phyloP scores from a whole-genome alignment of 2,329 filamentous ascomycete genomes.

The Periglandula ipomoeae region DNA sequence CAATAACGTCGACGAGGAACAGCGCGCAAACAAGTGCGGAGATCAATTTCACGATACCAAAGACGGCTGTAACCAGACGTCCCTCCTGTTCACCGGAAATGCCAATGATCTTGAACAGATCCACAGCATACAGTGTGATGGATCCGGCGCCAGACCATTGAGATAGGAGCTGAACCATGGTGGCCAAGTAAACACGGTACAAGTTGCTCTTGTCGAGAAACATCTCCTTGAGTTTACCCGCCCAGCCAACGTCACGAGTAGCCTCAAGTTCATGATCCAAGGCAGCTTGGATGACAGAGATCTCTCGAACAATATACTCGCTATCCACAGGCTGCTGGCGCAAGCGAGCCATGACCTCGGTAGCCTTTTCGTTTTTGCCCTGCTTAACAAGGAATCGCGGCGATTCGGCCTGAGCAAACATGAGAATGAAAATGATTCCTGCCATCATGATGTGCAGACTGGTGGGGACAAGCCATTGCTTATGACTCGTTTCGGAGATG shows the following conservation, averaged over 20 bases:
- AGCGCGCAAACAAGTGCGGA: constrained; percentile 61
- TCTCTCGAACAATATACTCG: constrained; percentile 52
- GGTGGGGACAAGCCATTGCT: constrained; percentile 58
- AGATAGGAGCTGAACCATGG: constrained; percentile 59
- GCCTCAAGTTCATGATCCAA: constrained; percentile 65
- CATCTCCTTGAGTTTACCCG: constrained; percentile 59
- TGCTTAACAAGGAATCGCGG: constrained; percentile 62
- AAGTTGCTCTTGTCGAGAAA: constrained; percentile 59
- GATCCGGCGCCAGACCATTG: constrained; percentile 67
- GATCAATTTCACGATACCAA: constrained; percentile 65
- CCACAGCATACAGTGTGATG: constrained; percentile 68
- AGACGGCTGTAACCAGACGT: constrained; percentile 65
- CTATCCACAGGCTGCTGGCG: constrained; percentile 51
- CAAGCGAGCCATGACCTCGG: constrained; percentile 44
- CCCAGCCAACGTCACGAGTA: constrained; percentile 53
- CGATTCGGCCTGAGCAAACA: constrained; percentile 60
- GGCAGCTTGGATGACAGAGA: constrained; percentile 53
- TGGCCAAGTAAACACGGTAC: constrained; percentile 61
- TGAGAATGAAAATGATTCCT: constrained; percentile 59
- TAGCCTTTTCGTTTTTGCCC: constrained; percentile 49
- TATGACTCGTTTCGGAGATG: constrained; percentile 34
- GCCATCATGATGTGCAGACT: constrained; percentile 72
- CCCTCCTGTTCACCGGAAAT: constrained; percentile 59
- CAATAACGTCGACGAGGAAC: constrained; percentile 72
- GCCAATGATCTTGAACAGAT: constrained; percentile 65